A percentile compares a stretch with the other conserved stretches of the same genome.
Evolutionary conservation across 2,329 filamentous ascomycete genomes (phyloP).

Genomic region (Nannizziopsis arthrosporioides): DNA sequence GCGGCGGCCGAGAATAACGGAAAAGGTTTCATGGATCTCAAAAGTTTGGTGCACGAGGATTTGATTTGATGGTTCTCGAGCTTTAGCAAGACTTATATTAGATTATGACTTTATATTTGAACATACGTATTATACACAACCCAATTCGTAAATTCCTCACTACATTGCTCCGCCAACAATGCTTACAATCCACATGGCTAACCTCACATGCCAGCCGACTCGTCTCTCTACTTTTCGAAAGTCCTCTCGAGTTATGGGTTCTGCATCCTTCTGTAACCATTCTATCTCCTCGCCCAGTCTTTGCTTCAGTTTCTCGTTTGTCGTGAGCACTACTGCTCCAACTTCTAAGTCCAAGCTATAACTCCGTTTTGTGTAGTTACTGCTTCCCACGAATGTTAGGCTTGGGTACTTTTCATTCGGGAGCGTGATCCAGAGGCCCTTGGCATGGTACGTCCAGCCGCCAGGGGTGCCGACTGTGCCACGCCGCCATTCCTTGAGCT

Average conservation of each 20-base stretch:
- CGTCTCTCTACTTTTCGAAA: constrained; percentile 70
- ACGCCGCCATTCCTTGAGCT: constrained; percentile 74
- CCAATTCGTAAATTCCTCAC: constrained; percentile 8
- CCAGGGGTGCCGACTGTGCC: constrained; percentile 69
- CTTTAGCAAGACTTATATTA: background rate
- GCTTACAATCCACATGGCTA: constrained; percentile 90
- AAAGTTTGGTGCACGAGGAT: background rate
- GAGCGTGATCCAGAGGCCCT: constrained; percentile 77
- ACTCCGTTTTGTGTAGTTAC: constrained; percentile 89
- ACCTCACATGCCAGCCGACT: constrained; percentile 69
- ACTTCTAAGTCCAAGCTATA: constrained; percentile 88
- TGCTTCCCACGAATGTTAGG: constrained; percentile 76
- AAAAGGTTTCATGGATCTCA: background rate
- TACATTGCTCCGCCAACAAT: constrained; percentile 78
- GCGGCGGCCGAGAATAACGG: background rate
- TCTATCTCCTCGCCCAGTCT: constrained; percentile 67
- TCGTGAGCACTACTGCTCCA: constrained; percentile 74
- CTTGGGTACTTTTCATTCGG: constrained; percentile 52
- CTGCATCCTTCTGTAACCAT: constrained; percentile 66
- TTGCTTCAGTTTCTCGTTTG: constrained; percentile 57
- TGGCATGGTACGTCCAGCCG: constrained; percentile 97
- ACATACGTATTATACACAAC: background rate
- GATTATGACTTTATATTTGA: background rate
- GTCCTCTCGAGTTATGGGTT: constrained; percentile 59
- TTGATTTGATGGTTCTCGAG: background rate